Evolutionary conservation across 2,329 filamentous ascomycete species (phyloP).

Genomic region (Cladophialophora carrionii): DNA sequence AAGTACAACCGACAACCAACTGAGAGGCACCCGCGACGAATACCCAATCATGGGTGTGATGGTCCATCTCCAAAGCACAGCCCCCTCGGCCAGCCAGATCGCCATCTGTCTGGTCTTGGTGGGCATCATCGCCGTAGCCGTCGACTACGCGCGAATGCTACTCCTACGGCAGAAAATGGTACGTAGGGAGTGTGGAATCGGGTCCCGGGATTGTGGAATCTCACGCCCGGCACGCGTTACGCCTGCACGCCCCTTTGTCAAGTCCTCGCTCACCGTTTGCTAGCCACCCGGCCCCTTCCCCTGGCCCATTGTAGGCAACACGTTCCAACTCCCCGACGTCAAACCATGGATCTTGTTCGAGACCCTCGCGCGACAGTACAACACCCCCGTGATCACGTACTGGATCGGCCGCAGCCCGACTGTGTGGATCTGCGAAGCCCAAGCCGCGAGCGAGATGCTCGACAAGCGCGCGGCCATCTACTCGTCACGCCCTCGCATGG

Average conservation of each 20-base stretch:
- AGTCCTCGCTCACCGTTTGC: neutral
- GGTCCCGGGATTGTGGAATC: neutral
- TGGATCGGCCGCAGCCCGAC: slow-evolving; percentile 55
- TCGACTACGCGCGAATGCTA: slow-evolving; percentile 40
- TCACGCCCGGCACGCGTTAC: neutral
- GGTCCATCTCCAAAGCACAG: slow-evolving; percentile 30
- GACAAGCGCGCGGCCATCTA: slow-evolving; percentile 44
- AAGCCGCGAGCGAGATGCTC: slow-evolving; percentile 41
- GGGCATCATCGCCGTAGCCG: slow-evolving; percentile 27
- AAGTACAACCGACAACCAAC: neutral
- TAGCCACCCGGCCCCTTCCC: slow-evolving; percentile 61
- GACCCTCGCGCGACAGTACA: slow-evolving; percentile 55
- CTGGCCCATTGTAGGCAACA: slow-evolving; percentile 60
- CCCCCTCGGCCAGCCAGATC: slow-evolving; percentile 29
- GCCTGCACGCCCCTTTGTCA: neutral
- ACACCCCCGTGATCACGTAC: slow-evolving; percentile 58
- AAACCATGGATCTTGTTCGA: slow-evolving; percentile 65
- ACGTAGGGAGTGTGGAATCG: slow-evolving; percentile 6
- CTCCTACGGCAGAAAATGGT: slow-evolving; percentile 40
- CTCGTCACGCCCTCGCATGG: slow-evolving; percentile 41
- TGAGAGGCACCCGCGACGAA: neutral
- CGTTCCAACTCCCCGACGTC: slow-evolving; percentile 57
- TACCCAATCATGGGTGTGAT: slow-evolving; percentile 28
- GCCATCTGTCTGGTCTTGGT: slow-evolving; percentile 26
- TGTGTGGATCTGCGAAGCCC: slow-evolving; percentile 41